Evolutionary conservation across 148 eudicot genomes (phyloP).

Genomic region (Cornus kousa): DNA sequence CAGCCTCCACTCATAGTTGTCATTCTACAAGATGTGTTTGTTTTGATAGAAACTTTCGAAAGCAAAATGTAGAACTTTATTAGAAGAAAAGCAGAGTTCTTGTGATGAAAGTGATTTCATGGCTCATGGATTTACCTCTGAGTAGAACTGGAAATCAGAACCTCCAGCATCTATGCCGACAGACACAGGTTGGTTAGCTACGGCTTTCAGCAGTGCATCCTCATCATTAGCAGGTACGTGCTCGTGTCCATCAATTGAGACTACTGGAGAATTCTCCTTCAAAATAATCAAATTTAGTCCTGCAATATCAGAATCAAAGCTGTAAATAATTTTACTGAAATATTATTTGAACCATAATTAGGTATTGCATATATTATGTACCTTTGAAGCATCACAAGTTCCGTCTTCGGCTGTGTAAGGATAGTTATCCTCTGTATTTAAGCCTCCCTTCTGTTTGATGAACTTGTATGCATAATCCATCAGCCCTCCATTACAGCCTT

Average conservation of each 20-base stretch:
- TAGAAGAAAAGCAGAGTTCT: too few species aligned
- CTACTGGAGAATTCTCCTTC: slow-evolving; percentile 53
- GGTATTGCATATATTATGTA: slow-evolving; percentile 5
- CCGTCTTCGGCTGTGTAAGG: slow-evolving; percentile 75
- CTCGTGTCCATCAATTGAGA: slow-evolving; percentile 85
- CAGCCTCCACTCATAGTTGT: not conserved
- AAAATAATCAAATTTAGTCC: not conserved
- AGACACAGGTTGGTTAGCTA: slow-evolving; percentile 76
- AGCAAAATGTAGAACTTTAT: too few species aligned
- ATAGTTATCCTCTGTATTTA: slow-evolving; percentile 60
- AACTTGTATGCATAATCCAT: slow-evolving; percentile 84
- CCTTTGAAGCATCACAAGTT: slow-evolving; percentile 54
- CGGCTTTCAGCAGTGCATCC: slow-evolving; percentile 69
- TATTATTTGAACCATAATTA: not conserved
- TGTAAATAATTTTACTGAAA: not conserved
- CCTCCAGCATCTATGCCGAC: slow-evolving; percentile 88
- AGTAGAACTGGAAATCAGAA: slow-evolving; percentile 71
- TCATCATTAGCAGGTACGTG: slow-evolving; percentile 69
- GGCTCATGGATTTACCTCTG: slow-evolving; percentile 43
- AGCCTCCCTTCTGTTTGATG: slow-evolving; percentile 68
- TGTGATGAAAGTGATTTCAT: not conserved
- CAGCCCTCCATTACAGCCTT: slow-evolving; percentile 87
- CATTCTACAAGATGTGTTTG: not conserved
- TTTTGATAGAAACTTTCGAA: not conserved
- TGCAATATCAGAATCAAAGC: not conserved